Evolutionary conservation across 2,329 filamentous ascomycete species (phyloP), one percentile per base, ranked within the genome.

Genomic region (Xylaria sp.): DNA sequence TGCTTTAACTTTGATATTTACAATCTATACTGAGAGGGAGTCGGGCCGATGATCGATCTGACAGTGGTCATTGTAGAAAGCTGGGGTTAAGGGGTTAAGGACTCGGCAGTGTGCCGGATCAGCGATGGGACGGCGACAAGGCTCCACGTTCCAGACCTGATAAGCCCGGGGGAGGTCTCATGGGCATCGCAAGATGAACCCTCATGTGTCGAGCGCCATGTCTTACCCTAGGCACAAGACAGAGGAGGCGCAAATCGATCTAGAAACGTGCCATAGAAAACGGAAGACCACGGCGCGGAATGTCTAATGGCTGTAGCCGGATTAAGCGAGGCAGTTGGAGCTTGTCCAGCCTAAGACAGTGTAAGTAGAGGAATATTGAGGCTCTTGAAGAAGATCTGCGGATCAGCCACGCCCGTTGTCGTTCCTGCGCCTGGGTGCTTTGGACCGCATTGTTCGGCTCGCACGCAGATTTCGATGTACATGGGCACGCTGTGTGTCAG

Each of bases 41-140:
- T 66, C 60, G 63, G 64, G 2, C 67, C 64, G 61, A 64, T 42
- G 22, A 29, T 47, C 27, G 56, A 67, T 62, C 61, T 63, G 57
- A 61, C 56, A 56, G 29, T 44, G 33, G 53, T 56, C 58, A n/a
- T n/a, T n/a, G n/a, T n/a, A 57, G 38, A 49, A 38, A 49, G 60
- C 36, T 29, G 47, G 60, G 39, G n/a, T n/a, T n/a, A n/a, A n/a
- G n/a, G n/a, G n/a, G n/a, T n/a, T n/a, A 61, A 44, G 38, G 53
- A 45, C 67, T 58, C 63, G 63, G 63, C 45, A 54, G 45, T 50
- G 51, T 58, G 55, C 56, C 63, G 55, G 63, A 66, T 63, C 31
- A 50, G 53, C 36, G 59, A 63, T 31, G 59, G 36, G 51, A 63
- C 31, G 45, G 25, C n/a, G n/a, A 27, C 2, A 39, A 47, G 11